Conservation (phyloP, 208 protist species). For the Leishmania braziliensis region DNA sequence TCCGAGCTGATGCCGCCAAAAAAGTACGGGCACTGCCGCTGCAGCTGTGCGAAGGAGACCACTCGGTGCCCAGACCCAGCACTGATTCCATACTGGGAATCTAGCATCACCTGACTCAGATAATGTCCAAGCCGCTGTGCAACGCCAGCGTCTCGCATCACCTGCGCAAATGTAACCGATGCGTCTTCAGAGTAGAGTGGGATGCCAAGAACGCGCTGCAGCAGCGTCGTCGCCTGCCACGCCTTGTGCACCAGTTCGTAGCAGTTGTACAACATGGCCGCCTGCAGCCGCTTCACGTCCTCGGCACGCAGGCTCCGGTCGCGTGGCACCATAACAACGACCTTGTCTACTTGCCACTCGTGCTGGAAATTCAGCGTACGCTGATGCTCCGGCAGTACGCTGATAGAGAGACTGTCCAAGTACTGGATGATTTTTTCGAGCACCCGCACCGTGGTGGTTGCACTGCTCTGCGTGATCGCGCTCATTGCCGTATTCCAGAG, state of each 20-base stretch:
- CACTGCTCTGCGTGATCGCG: conserved; percentile 30
- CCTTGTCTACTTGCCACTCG: conserved; percentile 52
- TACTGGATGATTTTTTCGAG: conserved; percentile 31
- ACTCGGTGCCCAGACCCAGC: conserved; percentile 42
- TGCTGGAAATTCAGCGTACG: conserved; percentile 38
- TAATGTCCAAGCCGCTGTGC: conserved; percentile 72
- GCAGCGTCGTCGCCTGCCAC: conserved; percentile 63
- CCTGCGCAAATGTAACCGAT: conserved; percentile 67
- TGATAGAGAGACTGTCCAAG: conserved; percentile 36
- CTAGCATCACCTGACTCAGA: conserved; percentile 56
- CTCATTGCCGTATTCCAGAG: conserved; percentile 66
- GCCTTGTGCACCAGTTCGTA: conserved; percentile 57
- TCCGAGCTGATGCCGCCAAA: conserved; percentile 72
- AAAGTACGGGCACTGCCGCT: conserved; percentile 83
- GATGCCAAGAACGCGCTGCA: conserved; percentile 54
- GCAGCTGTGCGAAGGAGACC: conserved; percentile 53
- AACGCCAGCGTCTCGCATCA: conserved; percentile 70
- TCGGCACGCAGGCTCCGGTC: conserved; percentile 35
- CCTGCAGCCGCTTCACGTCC: conserved; percentile 58
- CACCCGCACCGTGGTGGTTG: conserved; percentile 13
- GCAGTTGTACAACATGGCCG: conserved; percentile 36
- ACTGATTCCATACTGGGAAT: conserved; percentile 48
- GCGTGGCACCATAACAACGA: conserved; percentile 39
- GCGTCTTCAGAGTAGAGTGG: conserved; percentile 54
- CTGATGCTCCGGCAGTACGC: conserved; percentile 25